Evolutionary conservation across 225 moss, liverwort and hornwort genomes (phyloP), one percentile per base, ranked within the genome.

Genomic region (Takakia lepidozioides): DNA sequence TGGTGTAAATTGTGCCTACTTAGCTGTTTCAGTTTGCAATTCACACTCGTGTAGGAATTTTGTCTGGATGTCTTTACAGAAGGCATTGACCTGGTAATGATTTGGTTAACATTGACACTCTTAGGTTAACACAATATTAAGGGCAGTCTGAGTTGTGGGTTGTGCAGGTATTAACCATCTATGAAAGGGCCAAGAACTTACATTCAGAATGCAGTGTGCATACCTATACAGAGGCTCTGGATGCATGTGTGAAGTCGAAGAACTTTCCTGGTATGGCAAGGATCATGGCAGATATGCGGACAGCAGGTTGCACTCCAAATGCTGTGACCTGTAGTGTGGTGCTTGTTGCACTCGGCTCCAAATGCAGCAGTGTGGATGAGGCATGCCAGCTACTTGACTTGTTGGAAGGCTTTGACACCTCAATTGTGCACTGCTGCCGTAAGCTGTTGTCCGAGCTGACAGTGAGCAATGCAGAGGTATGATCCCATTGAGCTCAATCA

Each of bases 241-340:
- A 98, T 49, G 69, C 77, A 19, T 90, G 76, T 40, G 60, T 87
- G 10, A 98, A 90, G 49, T 82, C 76, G 52, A 78, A 75, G 56
- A 71, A 73, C 54, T 57, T 98, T 26, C 38, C 53, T 23, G 82
- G 65, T 46, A 73, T 87, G 59, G 60, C 63, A 13, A 71, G 56
- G 48, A 72, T 98, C 36, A 70, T 85, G 57, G 58, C 60, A 52
- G 90, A 90, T 39, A 98, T 98, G 95, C 64, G 67, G 60, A 71
- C 69, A 48, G 73, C 69, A 60, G 77, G 71, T 48, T 78, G 71
- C 62, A 38, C 25, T 28, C 95, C 90, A 65, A 90, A 76, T 57
- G 71, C 73, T 54, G 82, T 98, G 54, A 98, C 80, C 24, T 98
- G 95, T 49, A 87, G 87, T 54, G 82, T 98, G 37, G 49, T 90